These are phyloP conservation scores for Vitis vinifera DNA, from an alignment of 164 flowering plant species.

Conservation along the genomic window DNA sequence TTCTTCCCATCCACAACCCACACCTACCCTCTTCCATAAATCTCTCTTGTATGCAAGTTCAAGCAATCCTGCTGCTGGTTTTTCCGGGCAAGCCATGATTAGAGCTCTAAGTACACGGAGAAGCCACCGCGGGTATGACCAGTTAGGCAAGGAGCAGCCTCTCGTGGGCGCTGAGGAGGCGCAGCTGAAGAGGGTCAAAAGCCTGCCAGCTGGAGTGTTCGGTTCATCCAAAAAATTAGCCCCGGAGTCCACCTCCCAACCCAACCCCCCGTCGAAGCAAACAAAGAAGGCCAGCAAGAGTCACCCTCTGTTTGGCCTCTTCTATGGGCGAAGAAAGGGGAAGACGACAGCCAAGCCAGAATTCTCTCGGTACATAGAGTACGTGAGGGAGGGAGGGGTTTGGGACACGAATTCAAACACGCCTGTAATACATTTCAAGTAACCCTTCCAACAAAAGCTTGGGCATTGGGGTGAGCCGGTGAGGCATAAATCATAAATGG, in stretches of 20 bases:
- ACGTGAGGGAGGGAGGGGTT: constrained; percentile 47
- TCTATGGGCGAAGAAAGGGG: constrained; percentile 23
- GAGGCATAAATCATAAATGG: no score
- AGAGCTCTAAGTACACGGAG: constrained; percentile 39
- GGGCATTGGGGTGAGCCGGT: no score
- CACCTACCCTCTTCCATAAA: no score
- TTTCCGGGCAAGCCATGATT: constrained; percentile 26
- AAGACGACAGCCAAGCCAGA: constrained; percentile 48
- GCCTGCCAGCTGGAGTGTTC: constrained; percentile 14
- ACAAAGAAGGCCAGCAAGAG: constrained; percentile 22
- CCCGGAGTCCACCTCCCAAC: background rate
- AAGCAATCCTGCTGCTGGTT: no score
- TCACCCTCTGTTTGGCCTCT: constrained; percentile 42
- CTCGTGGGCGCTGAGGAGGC: background rate
- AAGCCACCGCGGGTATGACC: constrained; percentile 29
- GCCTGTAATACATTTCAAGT: constrained; percentile 35
- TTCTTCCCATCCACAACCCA: no score
- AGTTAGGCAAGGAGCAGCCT: constrained; percentile 20
- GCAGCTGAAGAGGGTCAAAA: constrained; percentile 22
- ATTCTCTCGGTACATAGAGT: constrained; percentile 52
- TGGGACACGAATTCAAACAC: constrained; percentile 35
- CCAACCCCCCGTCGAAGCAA: constrained; percentile 2
- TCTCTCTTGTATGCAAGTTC: no score
- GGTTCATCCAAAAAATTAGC: background rate
- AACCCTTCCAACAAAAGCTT: background rate